A percentile compares a stretch with the other conserved stretches of the same genome.
Evolutionary conservation across 306 rosid species (phyloP).

Genomic region (Quercus aquifolioides): DNA sequence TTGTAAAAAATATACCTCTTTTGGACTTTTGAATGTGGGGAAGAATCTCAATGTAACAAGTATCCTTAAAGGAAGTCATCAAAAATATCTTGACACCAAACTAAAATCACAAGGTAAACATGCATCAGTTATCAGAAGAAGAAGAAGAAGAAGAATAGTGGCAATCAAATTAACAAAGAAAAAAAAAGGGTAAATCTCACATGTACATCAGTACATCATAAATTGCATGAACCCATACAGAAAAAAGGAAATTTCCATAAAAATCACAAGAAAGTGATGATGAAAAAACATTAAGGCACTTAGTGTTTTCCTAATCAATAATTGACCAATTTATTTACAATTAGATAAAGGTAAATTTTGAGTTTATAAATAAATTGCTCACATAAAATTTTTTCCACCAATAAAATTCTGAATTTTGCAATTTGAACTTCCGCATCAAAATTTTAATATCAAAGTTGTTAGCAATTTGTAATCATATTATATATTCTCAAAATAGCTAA

Average conservation of each 20-base stretch:
- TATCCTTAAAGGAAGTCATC: conserved; percentile 81
- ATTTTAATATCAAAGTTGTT: no score
- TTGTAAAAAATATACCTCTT: conserved; percentile 47
- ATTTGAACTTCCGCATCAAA: not conserved
- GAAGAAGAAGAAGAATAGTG: no score
- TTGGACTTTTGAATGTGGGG: conserved; percentile 68
- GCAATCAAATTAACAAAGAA: not conserved
- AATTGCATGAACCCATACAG: not conserved
- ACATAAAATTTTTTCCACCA: not conserved
- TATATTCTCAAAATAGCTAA: not conserved
- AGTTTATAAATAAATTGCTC: not conserved
- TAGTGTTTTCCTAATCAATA: no score
- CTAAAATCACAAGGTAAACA: conserved; percentile 38
- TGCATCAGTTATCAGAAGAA: conserved; percentile 15
- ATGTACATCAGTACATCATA: not conserved
- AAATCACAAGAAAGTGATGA: not conserved
- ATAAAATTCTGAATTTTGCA: not conserved
- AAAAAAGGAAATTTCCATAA: not conserved
- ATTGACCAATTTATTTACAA: no score
- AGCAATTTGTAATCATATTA: not conserved
- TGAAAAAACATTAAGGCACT: not conserved
- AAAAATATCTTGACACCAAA: conserved; percentile 87
- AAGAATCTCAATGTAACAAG: conserved; percentile 86
- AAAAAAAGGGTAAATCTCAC: not conserved
- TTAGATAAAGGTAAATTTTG: no score